These are phyloP conservation scores for Tolypocladium paradoxum DNA, from an alignment of 2,329 filamentous ascomycete species.

Conservation along the genomic window DNA sequence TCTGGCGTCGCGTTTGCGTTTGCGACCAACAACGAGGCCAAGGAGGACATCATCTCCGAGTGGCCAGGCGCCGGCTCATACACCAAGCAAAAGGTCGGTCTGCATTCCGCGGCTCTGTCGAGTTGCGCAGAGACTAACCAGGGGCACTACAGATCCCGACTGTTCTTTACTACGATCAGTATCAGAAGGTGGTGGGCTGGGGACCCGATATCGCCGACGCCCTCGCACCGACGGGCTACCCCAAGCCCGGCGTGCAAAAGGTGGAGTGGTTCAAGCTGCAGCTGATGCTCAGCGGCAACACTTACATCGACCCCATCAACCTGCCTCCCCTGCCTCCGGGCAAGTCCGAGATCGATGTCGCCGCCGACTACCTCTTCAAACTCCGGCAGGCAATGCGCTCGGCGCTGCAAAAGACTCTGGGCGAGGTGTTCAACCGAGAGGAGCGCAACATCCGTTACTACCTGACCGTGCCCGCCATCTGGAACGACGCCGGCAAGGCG, in stretches of 20 bases:
- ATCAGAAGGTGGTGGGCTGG: constrained; percentile 99
- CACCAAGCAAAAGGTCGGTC: constrained; percentile 86
- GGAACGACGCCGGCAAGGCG: constrained; percentile 98
- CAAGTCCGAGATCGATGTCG: constrained; percentile 98
- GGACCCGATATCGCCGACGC: constrained; percentile 96
- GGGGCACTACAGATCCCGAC: constrained; percentile 69
- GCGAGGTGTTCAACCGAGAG: constrained; percentile 95
- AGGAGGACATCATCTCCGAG: constrained; percentile 98
- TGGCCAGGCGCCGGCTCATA: constrained; percentile 97
- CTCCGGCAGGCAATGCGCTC: constrained; percentile 93
- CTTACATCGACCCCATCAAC: constrained; percentile 98
- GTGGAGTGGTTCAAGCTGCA: constrained; percentile 99
- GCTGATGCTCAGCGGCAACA: constrained; percentile 97
- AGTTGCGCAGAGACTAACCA: neutral
- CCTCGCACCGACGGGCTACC: constrained; percentile 90
- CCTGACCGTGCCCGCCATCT: constrained; percentile 96
- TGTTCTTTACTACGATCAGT: constrained; percentile 98
- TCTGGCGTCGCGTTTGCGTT: constrained; percentile 96
- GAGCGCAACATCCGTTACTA: constrained; percentile 98
- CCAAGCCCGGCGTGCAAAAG: constrained; percentile 95
- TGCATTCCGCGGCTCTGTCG: neutral
- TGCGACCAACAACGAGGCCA: constrained; percentile 92
- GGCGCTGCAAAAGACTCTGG: constrained; percentile 89
- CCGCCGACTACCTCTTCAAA: constrained; percentile 98
- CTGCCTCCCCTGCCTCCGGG: constrained; percentile 91